Base-by-base conservation (phyloP, 2,329 filamentous ascomycete species). In the Paracoccidioides lutzii region DNA sequence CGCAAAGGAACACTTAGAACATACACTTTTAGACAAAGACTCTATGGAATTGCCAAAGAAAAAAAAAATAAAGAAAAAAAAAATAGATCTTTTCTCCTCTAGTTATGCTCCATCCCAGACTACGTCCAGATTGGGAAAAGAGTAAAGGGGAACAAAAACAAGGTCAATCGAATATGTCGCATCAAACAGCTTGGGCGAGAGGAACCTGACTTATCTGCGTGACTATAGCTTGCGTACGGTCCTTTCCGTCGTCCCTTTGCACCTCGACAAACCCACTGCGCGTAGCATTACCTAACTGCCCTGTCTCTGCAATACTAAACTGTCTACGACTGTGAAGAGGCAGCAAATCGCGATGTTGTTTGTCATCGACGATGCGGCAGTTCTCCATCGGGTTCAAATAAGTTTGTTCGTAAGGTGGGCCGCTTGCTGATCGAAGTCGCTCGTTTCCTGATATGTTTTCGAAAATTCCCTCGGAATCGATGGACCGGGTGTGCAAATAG, bases 261-360 rank as follows among this genome's bases (percentile, higher is more conserved):
- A n/a, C 14, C 35, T 41, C 49, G 10, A 30, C 35, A 42, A 30
- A 15, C 22, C 28, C 45, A 28, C 46, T 48, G 38, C 57, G 55
- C 22, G 22, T 22, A 22, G 10, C 22, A 53, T 37, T 51, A 14
- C 55, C 56, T 4, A 58, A 49, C 46, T 59, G 58, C 22, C 58
- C 58, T 3, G 56, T 59, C 35, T 59, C 58, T 22, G 58, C 55
- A 32, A 55, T 48, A 43, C 57, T 53, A 38, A 37, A 54, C 43
- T 14, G 55, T 37, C 58, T 53, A 49, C 55, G 58, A 32, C 35
- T 58, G 35, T 52, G 44, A 6, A 59, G 51, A 5, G 53, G 44
- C n/a, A 51, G 48, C 22, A 59, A 53, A 41, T 54, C 56, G 28
- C 55, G 35, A 30, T 38, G 38, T 10, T 53, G 10, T 33, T 45